Conservation (phyloP, 2,329 filamentous ascomycete genomes). For the Lanzia echinophila region DNA sequence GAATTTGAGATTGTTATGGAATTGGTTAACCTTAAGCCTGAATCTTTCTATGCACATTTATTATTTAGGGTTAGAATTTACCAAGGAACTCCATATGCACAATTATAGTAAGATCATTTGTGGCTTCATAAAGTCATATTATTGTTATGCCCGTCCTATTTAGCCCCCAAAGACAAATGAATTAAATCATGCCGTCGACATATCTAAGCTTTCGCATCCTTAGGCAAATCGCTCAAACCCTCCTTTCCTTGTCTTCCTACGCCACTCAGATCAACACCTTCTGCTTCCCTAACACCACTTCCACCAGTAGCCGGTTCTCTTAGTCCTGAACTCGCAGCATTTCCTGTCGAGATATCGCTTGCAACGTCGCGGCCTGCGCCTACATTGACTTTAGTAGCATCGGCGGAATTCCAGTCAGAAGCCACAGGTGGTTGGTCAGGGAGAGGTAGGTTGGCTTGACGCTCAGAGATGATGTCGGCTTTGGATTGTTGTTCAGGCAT, state of each 20-base stretch:
- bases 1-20: too few species aligned
- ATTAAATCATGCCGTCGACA: background rate
- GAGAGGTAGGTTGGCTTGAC: conserved; percentile 67
- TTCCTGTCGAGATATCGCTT: conserved; percentile 39
- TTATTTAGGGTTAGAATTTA: too few species aligned
- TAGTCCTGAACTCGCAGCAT: conserved; percentile 45
- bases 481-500: conserved; percentile 41
- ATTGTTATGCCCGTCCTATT: too few species aligned
- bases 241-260: conserved; percentile 60
- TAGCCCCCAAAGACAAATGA: too few species aligned
- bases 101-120: too few species aligned
- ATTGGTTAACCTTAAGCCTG: too few species aligned
- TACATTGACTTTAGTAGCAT: conserved; percentile 62
- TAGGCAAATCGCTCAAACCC: background rate
- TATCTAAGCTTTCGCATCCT: background rate
- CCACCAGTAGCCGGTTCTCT: conserved; percentile 53
- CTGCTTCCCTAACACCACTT: conserved; percentile 42
- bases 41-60: too few species aligned
- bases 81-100: too few species aligned
- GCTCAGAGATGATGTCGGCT: conserved; percentile 58
- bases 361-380: conserved; percentile 43
- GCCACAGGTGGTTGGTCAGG: conserved; percentile 69
- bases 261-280: conserved; percentile 47
- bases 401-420: conserved; percentile 73
- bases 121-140: too few species aligned